Evolutionary conservation across 2,329 filamentous ascomycete species (phyloP).

Genomic region (Seiridium cupressi): DNA sequence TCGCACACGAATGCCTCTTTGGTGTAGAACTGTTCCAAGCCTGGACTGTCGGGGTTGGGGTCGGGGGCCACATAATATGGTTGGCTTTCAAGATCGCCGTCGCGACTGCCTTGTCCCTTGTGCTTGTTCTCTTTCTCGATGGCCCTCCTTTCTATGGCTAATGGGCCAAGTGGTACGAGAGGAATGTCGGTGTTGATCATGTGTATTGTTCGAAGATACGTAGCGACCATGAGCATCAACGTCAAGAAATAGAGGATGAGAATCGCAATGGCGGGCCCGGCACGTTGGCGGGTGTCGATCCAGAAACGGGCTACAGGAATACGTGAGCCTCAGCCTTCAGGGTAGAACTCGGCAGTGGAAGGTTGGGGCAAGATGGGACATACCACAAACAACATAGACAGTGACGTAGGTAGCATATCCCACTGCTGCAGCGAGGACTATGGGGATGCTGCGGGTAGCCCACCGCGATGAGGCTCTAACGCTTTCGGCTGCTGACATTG

Average conservation of each 20-base stretch:
- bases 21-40: conserved; percentile 74
- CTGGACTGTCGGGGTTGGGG: conserved; percentile 58
- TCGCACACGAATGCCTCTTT: conserved; percentile 85
- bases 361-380: conserved; percentile 29
- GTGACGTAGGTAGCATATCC: conserved; percentile 72
- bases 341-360: neutral
- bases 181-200: conserved; percentile 71
- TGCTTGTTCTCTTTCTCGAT: conserved; percentile 22
- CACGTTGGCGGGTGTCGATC: conserved; percentile 44
- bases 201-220: conserved; percentile 71
- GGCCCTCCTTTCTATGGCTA: conserved; percentile 25
- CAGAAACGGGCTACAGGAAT: conserved; percentile 66
- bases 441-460: conserved; percentile 66
- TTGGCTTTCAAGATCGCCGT: conserved; percentile 32
- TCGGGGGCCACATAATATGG: conserved; percentile 37
- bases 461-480: conserved; percentile 50
- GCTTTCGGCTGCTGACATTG: conserved; percentile 30
- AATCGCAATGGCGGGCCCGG: conserved; percentile 64
- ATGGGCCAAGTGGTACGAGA: conserved; percentile 64
- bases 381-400: conserved; percentile 66
- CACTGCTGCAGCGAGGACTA: conserved; percentile 63
- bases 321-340: neutral
- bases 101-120: conserved; percentile 16
- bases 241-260: conserved; percentile 72
- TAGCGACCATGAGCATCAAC: conserved; percentile 61